A percentile compares a stretch with the other conserved stretches of the same genome.
Evolutionary conservation across 768 basidiomycete species (phyloP).

Genomic region (Astraeus odoratus): DNA sequence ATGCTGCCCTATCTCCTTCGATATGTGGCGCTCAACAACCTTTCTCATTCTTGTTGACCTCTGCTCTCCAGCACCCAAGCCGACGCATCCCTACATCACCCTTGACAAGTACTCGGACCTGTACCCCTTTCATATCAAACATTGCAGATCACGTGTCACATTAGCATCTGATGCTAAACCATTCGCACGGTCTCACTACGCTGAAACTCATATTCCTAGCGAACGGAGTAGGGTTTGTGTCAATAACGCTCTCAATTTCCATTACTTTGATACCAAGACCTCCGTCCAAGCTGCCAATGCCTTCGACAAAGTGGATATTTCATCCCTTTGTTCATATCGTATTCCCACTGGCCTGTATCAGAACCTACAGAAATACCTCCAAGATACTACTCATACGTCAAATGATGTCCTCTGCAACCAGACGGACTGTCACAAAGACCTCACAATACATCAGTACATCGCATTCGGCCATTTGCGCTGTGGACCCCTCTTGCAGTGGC

Average conservation of each 20-base stretch:
- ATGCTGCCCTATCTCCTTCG: slow-evolving; percentile 31
- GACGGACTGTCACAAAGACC: slow-evolving; percentile 30
- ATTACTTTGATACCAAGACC: slow-evolving; percentile 16
- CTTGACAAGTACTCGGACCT: slow-evolving; percentile 4
- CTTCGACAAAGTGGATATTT: slow-evolving; percentile 20
- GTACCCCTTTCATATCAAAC: background rate
- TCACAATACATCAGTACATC: no score
- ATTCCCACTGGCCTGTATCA: slow-evolving; percentile 29
- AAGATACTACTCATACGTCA: slow-evolving; percentile 30
- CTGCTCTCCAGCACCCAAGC: slow-evolving; percentile 10
- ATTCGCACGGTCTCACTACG: background rate
- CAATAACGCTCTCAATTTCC: slow-evolving; percentile 24
- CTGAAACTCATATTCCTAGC: background rate
- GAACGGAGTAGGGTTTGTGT: slow-evolving; percentile 12
- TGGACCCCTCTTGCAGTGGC: no score
- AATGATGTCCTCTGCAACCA: slow-evolving; percentile 42
- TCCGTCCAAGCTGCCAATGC: slow-evolving; percentile 16
- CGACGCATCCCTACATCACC: background rate
- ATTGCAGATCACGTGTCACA: slow-evolving; percentile 1
- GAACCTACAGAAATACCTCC: slow-evolving; percentile 32
- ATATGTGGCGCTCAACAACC: slow-evolving; percentile 39
- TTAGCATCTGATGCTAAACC: slow-evolving; percentile 7
- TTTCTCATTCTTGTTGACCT: slow-evolving; percentile 32
- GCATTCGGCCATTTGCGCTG: no score
- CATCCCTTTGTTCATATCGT: slow-evolving; percentile 23